Conservation (phyloP, 306 rosid species). For the Alnus glutinosa region DNA sequence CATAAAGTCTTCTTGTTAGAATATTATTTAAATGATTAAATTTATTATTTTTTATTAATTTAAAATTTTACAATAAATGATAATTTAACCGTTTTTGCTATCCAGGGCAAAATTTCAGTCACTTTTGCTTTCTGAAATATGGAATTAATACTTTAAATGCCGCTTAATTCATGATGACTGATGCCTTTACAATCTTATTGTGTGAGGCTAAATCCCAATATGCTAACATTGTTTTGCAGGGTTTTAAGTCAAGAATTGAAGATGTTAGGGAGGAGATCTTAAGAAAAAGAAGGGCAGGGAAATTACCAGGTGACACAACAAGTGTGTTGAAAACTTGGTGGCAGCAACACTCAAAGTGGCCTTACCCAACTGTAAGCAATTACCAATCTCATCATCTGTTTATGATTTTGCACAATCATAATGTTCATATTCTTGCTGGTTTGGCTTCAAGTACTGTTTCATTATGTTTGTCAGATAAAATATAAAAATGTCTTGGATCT, state of each 20-base stretch:
- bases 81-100: neutral
- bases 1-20: neutral
- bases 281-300: slow-evolving; percentile 96
- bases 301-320: slow-evolving; percentile 96
- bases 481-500: neutral
- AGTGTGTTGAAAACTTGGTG: slow-evolving; percentile 94
- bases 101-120: neutral
- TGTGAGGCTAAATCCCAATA: neutral
- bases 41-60: too few relatives aligned
- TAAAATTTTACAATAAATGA: too few relatives aligned
- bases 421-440: neutral
- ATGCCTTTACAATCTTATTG: too few relatives aligned
- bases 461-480: neutral
- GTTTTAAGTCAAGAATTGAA: slow-evolving; percentile 95
- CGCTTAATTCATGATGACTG: too few relatives aligned
- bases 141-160: neutral
- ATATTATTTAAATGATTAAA: too few relatives aligned
- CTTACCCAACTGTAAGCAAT: slow-evolving; percentile 89
- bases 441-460: neutral
- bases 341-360: slow-evolving; percentile 99
- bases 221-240: slow-evolving; percentile 40
- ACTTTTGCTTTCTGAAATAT: neutral
- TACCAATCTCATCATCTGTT: neutral
- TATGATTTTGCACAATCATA: neutral
- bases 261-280: slow-evolving; percentile 97